Conservation (phyloP, 2,329 filamentous ascomycete species). For the Arthrocladium fulminans region DNA sequence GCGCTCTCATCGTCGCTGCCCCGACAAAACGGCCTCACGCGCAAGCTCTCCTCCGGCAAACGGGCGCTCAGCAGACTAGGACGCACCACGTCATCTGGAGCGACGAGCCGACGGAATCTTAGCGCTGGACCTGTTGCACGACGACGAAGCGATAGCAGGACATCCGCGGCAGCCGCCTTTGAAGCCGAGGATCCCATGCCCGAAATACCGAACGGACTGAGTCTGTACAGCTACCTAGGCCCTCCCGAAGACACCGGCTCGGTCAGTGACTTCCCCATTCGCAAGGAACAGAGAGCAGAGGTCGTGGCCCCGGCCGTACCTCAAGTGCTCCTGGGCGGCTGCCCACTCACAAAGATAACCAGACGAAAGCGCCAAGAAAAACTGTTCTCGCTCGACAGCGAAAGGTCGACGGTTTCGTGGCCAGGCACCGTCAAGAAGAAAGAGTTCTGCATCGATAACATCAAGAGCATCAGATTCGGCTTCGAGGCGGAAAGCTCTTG, state of each 20-base stretch:
- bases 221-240: background rate
- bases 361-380: slow-evolving; percentile 70
- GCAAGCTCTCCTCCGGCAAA: slow-evolving; percentile 67
- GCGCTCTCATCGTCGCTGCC: slow-evolving; percentile 18
- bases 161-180: slow-evolving; percentile 48
- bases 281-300: slow-evolving; percentile 3
- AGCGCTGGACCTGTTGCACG: slow-evolving; percentile 85
- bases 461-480: slow-evolving; percentile 78
- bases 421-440: slow-evolving; percentile 70
- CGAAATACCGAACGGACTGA: slow-evolving; percentile 5
- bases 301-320: slow-evolving; percentile 60
- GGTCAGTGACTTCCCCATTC: background rate
- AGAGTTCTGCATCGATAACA: slow-evolving; percentile 87
- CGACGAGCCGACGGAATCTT: slow-evolving; percentile 69
- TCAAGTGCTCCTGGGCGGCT: slow-evolving; percentile 67
- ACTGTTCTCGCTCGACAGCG: slow-evolving; percentile 68
- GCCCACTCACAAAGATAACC: slow-evolving; percentile 69
- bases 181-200: slow-evolving; percentile 28
- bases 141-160: slow-evolving; percentile 81
- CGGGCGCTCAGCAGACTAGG: slow-evolving; percentile 48
- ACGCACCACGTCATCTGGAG: slow-evolving; percentile 68
- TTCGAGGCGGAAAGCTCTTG: slow-evolving; percentile 81
- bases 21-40: slow-evolving; percentile 62
- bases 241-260: background rate
- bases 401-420: slow-evolving; percentile 82